These are phyloP conservation scores for Aspergillus homomorphus DNA, from an alignment of 495 filamentous ascomycete genomes.

Conservation along the genomic window DNA sequence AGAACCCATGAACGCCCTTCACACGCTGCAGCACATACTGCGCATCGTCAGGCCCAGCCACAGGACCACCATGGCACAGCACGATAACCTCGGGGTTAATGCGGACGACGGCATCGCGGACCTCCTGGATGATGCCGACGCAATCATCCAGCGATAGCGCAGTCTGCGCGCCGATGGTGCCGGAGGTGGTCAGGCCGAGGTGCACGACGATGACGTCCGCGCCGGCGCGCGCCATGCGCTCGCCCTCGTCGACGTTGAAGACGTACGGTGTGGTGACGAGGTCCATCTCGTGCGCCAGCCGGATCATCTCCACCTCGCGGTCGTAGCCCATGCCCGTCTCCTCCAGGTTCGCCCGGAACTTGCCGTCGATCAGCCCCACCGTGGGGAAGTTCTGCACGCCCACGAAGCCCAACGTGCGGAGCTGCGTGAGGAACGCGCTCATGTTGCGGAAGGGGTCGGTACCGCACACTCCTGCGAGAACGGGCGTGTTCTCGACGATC, in stretches of 20 bases:
- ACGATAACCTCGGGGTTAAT: constrained; percentile 59
- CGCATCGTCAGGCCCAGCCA: constrained; percentile 60
- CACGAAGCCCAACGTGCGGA: constrained; percentile 57
- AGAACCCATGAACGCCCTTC: constrained; percentile 65
- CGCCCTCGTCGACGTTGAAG: constrained; percentile 57
- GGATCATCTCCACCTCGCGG: constrained; percentile 62
- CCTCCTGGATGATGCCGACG: constrained; percentile 56
- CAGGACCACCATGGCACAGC: constrained; percentile 67
- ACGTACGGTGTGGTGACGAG: constrained; percentile 68
- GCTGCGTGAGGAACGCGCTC: constrained; percentile 51
- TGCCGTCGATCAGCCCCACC: constrained; percentile 66
- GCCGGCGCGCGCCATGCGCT: constrained; percentile 57
- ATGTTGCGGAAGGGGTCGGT: constrained; percentile 64
- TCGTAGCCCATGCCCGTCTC: constrained; percentile 69
- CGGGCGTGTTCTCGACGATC: constrained; percentile 56
- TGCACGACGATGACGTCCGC: constrained; percentile 69
- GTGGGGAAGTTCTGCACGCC: constrained; percentile 75
- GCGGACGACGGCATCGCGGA: constrained; percentile 55
- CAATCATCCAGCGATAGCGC: constrained; percentile 61
- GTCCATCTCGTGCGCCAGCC: constrained; percentile 51
- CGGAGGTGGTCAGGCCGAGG: constrained; percentile 64
- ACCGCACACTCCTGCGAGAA: constrained; percentile 65
- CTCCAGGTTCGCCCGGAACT: constrained; percentile 62
- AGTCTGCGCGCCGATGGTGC: constrained; percentile 59
- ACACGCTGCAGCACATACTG: constrained; percentile 57